A percentile compares a stretch with the other conserved stretches of the same genome.
Evolutionary conservation across 2,329 filamentous ascomycete genomes (phyloP).

Genomic region (Paecilomyces dactylethromorphus): DNA sequence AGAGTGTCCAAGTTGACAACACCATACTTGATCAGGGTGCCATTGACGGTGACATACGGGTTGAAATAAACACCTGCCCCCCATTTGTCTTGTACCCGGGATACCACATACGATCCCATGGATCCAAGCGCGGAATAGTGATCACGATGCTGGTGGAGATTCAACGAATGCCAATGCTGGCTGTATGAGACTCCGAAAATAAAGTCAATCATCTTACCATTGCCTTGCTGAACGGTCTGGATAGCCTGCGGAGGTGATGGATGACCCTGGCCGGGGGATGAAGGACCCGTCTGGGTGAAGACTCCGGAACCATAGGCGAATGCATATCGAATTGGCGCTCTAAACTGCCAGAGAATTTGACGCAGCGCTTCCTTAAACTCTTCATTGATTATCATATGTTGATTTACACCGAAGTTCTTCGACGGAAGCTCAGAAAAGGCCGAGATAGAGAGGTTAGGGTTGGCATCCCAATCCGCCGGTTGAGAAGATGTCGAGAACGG

Average conservation of each 20-base stretch:
- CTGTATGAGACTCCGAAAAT: conserved; percentile 93
- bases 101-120: conserved; percentile 78
- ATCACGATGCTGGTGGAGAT: conserved; percentile 77
- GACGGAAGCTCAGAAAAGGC: conserved; percentile 71
- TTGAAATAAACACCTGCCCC: conserved; percentile 98
- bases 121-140: conserved; percentile 86
- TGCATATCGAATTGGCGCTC: conserved; percentile 88
- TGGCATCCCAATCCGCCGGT: conserved; percentile 63
- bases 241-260: conserved; percentile 76
- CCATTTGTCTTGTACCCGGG: conserved; percentile 75
- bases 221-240: conserved; percentile 75
- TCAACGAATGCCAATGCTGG: conserved; percentile 95
- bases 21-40: conserved; percentile 94
- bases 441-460: conserved; percentile 63
- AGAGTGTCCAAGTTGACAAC: conserved; percentile 92
- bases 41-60: conserved; percentile 88
- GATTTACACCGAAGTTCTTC: conserved; percentile 83
- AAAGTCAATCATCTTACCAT: conserved; percentile 96
- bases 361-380: conserved; percentile 90
- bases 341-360: conserved; percentile 83
- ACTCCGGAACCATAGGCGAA: conserved; percentile 97
- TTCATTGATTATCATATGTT: conserved; percentile 91
- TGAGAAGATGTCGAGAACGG: conserved; percentile 26
- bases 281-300: conserved; percentile 66
- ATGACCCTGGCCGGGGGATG: conserved; percentile 50